These are phyloP conservation scores for Neurospora sp. DNA, from an alignment of 495 filamentous ascomycete genomes.

Conservation along the genomic window DNA sequence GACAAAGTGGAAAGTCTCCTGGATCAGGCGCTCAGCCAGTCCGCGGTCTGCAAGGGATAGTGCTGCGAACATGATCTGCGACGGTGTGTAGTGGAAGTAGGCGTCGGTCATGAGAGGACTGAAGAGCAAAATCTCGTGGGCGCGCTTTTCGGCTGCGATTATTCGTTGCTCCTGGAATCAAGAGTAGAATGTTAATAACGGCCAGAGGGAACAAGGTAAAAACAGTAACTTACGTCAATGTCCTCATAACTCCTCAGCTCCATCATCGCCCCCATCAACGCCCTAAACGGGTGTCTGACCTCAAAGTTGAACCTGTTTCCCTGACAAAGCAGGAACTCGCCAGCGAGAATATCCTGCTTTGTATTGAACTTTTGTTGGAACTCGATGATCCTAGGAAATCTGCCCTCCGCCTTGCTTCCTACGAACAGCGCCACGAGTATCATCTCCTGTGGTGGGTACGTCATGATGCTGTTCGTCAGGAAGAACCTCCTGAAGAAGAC, in stretches of 20 bases:
- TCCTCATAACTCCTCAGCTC: conserved; percentile 52
- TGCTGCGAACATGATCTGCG: conserved; percentile 82
- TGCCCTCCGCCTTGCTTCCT: conserved; percentile 81
- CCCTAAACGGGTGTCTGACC: conserved; percentile 82
- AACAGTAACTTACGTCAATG: conserved; percentile 19
- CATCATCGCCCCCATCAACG: conserved; percentile 75
- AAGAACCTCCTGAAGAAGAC: conserved; percentile 93
- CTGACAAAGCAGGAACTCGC: conserved; percentile 86
- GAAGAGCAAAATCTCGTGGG: conserved; percentile 63
- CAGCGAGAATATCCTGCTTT: conserved; percentile 69
- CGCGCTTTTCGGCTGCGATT: conserved; percentile 54
- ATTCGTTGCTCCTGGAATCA: conserved; percentile 39
- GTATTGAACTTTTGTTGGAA: conserved; percentile 53
- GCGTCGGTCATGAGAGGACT: conserved; percentile 79
- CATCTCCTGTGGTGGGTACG: conserved; percentile 81
- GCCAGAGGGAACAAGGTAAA: conserved; percentile 2
- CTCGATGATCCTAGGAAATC: conserved; percentile 60
- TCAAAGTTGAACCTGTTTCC: conserved; percentile 91
- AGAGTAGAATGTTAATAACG: conserved; percentile 10
- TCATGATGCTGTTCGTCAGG: conserved; percentile 86
- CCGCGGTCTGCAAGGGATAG: conserved; percentile 64
- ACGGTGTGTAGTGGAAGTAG: conserved; percentile 92
- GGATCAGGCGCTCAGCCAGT: conserved; percentile 61
- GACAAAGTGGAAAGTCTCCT: conserved; percentile 49
- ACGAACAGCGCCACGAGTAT: conserved; percentile 82